phyloP scores from a whole-genome alignment of 148 eudicot genomes.

The Polygonum aviculare region DNA sequence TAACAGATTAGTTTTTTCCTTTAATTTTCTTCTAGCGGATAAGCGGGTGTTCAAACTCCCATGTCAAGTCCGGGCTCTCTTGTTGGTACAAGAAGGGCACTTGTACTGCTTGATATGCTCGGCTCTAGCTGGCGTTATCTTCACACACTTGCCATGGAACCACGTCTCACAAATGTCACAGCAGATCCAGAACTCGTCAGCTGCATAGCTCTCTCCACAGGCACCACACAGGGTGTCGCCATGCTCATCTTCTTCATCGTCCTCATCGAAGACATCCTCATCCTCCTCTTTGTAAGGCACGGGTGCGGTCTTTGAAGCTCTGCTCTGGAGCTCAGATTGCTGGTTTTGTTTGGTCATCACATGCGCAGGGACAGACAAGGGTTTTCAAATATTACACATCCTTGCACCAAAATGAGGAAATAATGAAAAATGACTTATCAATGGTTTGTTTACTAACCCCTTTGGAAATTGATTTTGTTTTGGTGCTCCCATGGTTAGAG shows the following conservation, averaged over 20 bases:
- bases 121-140: conserved; percentile 14
- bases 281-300: conserved; percentile 7
- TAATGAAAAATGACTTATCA: neutral
- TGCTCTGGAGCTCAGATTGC: conserved; percentile 5
- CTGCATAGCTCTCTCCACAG: conserved; percentile 12
- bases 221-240: conserved; percentile 14
- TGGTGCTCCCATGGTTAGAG: conserved; percentile 29
- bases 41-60: neutral
- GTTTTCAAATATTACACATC: neutral
- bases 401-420: neutral
- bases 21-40: neutral
- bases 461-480: conserved; percentile 34
- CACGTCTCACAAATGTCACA: conserved; percentile 13
- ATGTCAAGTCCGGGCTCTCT: conserved; percentile 7
- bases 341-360: conserved; percentile 6
- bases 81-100: conserved; percentile 16
- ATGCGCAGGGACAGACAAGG: neutral
- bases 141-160: conserved; percentile 15
- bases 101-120: conserved; percentile 18
- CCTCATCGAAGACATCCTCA: conserved; percentile 2
- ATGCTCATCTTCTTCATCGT: conserved; percentile 12
- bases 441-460: neutral
- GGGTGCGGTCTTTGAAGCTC: neutral
- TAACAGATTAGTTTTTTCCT: neutral
- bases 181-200: conserved; percentile 16